Base-by-base conservation (phyloP, 1,284 basidiomycete species). In the Moniliophthora roreri region DNA sequence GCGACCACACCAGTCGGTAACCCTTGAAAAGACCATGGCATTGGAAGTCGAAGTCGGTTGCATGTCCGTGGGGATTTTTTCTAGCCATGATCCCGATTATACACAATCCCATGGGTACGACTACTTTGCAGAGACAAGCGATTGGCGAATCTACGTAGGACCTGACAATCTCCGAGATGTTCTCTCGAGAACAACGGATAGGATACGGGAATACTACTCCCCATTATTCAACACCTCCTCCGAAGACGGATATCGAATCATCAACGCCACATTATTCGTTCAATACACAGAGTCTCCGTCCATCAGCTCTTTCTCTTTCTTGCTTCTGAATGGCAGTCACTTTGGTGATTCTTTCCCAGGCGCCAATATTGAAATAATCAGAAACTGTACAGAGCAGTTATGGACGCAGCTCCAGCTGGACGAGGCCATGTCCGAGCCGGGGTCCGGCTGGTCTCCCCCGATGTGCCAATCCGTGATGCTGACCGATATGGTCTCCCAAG, bases 31-130 rank as follows among this genome's bases (percentile, higher is more conserved):
- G 46, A 58, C 57, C 5, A 48, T 63, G 39, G 57, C 52, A 6
- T 11, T 63, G 44, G 62, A 63, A 36, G 48, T 59, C 9, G 58
- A 61, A 4, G 44, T 60, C 11, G 62, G 55, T n/a, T 62, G 60
- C 36, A 58, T 60, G 55, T 41, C 50, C 18, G 28, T 55, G 5
- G 60, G 57, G 26, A 36, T 58, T 38, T 47, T 35, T 45, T 52
- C 50, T 9, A 35, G n/a, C 10, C 16, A 46, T 36, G 42, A 45
- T 26, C 41, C 28, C 26, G 41, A 32, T n/a, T n/a, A n/a, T n/a
- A n/a, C n/a, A n/a, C n/a, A n/a, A n/a, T 41, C 16, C 39, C 13
- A 15, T 16, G 4, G 16, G 7, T 28, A 11, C 23, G 50, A 50
- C n/a, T 47, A 44, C 37, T 57, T 57, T 32, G 21, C 32, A 21